Conservation (phyloP, 2,329 filamentous ascomycete genomes). For the Pseudogymnoascus sp. region DNA sequence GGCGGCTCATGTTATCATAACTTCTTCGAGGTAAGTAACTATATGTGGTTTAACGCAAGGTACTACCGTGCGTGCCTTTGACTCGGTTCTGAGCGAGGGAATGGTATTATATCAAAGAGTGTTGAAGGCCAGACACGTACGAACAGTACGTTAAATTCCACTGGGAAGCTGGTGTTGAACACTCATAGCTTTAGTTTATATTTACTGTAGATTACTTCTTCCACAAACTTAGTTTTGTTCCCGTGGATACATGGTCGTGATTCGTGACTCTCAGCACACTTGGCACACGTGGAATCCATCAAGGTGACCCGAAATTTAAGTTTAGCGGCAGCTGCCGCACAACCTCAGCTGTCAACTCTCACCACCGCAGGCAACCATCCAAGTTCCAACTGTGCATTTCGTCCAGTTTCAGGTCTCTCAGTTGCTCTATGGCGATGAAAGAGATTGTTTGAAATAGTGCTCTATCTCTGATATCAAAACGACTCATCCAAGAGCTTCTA, state of each 20-base stretch:
- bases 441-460: not conserved
- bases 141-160: not conserved
- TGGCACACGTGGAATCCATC: not conserved
- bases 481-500: not conserved
- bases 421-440: not conserved
- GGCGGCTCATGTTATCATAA: not conserved
- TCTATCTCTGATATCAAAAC: not conserved
- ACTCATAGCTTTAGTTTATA: not conserved
- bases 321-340: conserved; percentile 5
- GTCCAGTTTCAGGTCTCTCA: not conserved
- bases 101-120: not conserved
- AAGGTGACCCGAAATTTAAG: conserved; percentile 4
- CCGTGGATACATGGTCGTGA: not conserved
- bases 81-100: not conserved
- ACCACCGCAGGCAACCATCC: not conserved
- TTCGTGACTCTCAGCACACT: not conserved
- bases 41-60: not conserved
- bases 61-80: not conserved
- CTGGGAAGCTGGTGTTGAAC: not conserved
- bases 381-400: not conserved
- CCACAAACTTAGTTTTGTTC: not conserved
- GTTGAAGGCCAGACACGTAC: not conserved
- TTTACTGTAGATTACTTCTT: not conserved
- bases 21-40: not conserved
- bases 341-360: conserved; percentile 1